Evolutionary conservation across 2,329 filamentous ascomycete genomes (phyloP), one percentile per base, ranked within the genome.

Genomic region (Fusarium equiseti): DNA sequence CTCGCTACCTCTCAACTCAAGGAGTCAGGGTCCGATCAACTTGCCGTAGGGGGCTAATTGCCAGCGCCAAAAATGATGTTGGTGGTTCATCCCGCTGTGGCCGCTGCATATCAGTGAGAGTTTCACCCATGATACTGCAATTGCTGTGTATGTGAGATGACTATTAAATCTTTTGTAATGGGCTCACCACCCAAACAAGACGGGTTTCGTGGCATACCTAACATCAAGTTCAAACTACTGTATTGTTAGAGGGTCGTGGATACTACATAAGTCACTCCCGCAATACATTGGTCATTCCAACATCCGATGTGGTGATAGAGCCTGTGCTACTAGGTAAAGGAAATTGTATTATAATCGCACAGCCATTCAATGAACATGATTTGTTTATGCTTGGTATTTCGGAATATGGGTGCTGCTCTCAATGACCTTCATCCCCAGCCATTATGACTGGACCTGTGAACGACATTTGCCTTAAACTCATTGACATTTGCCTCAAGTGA

Each of bases 1-100:
- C 64, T 45, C 59, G 8, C 66, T 68, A 51, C 66, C 51, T 73
- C 59, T 54, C 49, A 64, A 59, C 63, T 72, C 67, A 6, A 71
- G 66, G 68, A 68, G 68, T 76, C 72, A 76, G 72, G 74, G 74
- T 76, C 72, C 57, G 66, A 74, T 75, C 68, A 61, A 68, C 54
- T 58, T 44, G 55, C 60, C 54, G 68, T 67, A 68, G 24, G 40
- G 50, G 54, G 46, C 56, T 66, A 57, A 58, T 61, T 49, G 51
- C 64, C 62, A 55, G 55, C 51, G 61, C 63, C 60, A 71, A 64
- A 56, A 53, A 46, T 49, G 43, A 49, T 26, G 35, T 45, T 48
- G 64, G 71, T 75, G 69, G 56, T 72, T 72, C 66, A 65, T 67
- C 63, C 69, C 54, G 35, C 31, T 49, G n/a, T 55, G 40, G 53